A percentile compares a stretch with the other conserved stretches of the same genome.
These are phyloP conservation scores for Ogataea trehalophila DNA, from an alignment of 805 yeast genomes.

Conservation along the genomic window DNA sequence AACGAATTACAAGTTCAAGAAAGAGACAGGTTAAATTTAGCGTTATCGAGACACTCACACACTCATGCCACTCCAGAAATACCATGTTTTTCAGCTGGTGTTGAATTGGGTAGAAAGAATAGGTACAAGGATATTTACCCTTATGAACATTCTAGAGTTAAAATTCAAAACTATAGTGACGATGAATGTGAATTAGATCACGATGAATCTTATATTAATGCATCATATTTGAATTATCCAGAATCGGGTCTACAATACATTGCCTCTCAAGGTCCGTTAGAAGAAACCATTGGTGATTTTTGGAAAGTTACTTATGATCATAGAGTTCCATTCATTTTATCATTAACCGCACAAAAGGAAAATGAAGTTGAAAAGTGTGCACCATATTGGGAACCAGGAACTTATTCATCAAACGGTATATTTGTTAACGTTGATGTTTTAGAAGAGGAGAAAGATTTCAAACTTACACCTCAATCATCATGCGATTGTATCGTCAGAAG, in stretches of 20 bases:
- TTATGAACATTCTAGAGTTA: conserved; percentile 80
- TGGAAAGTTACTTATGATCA: conserved; percentile 74
- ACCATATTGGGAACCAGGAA: conserved; percentile 72
- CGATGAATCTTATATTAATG: conserved; percentile 71
- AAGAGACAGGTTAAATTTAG: conserved; percentile 54
- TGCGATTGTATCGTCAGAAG: conserved; percentile 35
- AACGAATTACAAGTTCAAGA: conserved; percentile 65
- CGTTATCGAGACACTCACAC: conserved; percentile 27
- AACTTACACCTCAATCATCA: conserved; percentile 18
- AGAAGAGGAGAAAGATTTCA: conserved; percentile 24
- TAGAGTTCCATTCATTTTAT: conserved; percentile 59
- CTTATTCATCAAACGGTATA: conserved; percentile 32
- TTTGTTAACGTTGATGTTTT: conserved; percentile 21
- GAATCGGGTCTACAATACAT: conserved; percentile 47
- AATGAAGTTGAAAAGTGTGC: conserved; percentile 77
- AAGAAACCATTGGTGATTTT: conserved; percentile 72
- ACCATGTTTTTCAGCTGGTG: conserved; percentile 62
- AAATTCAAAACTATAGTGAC: conserved; percentile 32
- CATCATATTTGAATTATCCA: conserved; percentile 58
- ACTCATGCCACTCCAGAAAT: conserved; percentile 21
- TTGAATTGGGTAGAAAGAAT: conserved; percentile 76
- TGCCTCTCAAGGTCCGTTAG: conserved; percentile 88
- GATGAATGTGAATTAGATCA: conserved; percentile 23
- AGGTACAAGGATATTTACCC: conserved; percentile 87
- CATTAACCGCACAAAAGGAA: conserved; percentile 73